Evolutionary conservation across 2,329 filamentous ascomycete genomes (phyloP).

Genomic region (Aspergillus floridensis): DNA sequence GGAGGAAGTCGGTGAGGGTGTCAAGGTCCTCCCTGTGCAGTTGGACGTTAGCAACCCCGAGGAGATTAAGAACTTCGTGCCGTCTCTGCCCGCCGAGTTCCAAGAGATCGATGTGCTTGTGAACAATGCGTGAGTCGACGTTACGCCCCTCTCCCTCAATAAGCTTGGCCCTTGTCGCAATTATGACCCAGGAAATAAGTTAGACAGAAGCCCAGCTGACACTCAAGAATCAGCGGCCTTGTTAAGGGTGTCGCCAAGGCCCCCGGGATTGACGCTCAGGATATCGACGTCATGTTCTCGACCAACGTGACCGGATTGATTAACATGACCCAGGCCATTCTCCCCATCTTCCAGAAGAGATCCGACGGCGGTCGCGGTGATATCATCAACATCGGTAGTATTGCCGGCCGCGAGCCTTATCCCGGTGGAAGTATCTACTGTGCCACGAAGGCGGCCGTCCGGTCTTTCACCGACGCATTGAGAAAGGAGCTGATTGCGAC

Average conservation of each 20-base stretch:
- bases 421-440: constrained; percentile 87
- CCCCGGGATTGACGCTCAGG: constrained; percentile 75
- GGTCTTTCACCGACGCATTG: constrained; percentile 78
- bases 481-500: constrained; percentile 79
- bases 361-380: constrained; percentile 75
- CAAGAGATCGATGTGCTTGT: constrained; percentile 82
- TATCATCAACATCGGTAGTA: constrained; percentile 92
- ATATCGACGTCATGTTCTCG: constrained; percentile 82
- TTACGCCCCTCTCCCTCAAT: too few relatives aligned
- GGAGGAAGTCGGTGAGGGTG: constrained; percentile 71
- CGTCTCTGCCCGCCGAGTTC: constrained; percentile 74
- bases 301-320: constrained; percentile 96
- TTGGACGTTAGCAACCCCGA: constrained; percentile 81
- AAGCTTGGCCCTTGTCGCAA: too few relatives aligned
- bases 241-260: constrained; percentile 86
- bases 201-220: too few relatives aligned
- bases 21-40: constrained; percentile 78
- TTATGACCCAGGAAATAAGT: too few relatives aligned
- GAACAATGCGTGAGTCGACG: constrained; percentile 82
- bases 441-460: constrained; percentile 84
- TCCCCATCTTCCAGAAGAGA: constrained; percentile 73
- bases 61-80: constrained; percentile 71
- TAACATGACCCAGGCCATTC: constrained; percentile 89
- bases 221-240: constrained; percentile 60
- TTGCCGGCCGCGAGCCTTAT: constrained; percentile 87